phyloP scores from a whole-genome alignment of 306 rosid species.

The Prunus mume region DNA sequence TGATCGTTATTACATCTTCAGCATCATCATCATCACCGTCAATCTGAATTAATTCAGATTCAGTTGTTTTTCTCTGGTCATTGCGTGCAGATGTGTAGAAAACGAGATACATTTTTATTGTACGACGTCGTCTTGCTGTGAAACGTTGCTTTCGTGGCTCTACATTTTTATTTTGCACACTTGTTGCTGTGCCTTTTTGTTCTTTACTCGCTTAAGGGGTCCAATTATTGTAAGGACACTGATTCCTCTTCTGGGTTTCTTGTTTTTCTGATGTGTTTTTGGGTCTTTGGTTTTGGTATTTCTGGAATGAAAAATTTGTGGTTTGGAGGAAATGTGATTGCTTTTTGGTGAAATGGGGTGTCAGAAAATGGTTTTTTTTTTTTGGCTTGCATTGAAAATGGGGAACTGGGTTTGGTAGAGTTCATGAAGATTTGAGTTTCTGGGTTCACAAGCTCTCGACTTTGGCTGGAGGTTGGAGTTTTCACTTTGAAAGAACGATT shows the following conservation, averaged over 20 bases:
- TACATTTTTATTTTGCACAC: background rate
- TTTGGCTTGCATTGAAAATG: constrained; percentile 19
- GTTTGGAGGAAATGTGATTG: constrained; percentile 10
- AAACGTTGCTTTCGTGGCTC: background rate
- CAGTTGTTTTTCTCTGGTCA: background rate
- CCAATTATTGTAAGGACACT: constrained; percentile 1
- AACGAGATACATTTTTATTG: background rate
- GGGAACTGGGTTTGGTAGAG: constrained; percentile 13
- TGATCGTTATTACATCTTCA: constrained; percentile 1
- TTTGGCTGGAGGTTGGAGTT: background rate
- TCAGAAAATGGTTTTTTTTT: constrained; percentile 7
- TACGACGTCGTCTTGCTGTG: background rate
- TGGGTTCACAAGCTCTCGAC: background rate
- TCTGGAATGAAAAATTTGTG: background rate
- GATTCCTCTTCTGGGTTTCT: background rate
- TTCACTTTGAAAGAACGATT: background rate
- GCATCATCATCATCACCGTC: background rate
- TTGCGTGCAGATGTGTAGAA: background rate
- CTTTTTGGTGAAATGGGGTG: background rate
- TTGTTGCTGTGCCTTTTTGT: background rate
- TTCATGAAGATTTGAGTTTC: constrained; percentile 14
- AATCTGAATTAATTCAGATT: background rate
- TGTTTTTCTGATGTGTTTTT: background rate
- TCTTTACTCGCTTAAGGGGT: background rate
- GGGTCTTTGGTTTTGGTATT: background rate